Conservation (phyloP, 2,329 filamentous ascomycete genomes). For the Venturiaceae sp. region DNA sequence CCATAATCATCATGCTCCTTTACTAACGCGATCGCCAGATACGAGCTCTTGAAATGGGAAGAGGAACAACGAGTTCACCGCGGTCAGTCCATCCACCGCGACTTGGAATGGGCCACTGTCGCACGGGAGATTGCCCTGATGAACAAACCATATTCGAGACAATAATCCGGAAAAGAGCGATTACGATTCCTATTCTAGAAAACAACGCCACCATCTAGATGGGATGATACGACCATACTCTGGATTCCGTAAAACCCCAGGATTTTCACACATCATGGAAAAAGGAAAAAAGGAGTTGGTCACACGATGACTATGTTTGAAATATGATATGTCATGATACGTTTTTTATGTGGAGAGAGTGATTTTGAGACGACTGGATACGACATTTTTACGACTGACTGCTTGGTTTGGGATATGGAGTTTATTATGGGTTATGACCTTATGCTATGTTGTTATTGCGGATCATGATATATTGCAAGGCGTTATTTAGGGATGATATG, state of each 20-base stretch:
- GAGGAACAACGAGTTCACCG: conserved; percentile 57
- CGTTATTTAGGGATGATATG: not conserved
- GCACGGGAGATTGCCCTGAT: conserved; percentile 85
- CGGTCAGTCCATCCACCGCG: conserved; percentile 51
- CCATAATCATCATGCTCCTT: not conserved
- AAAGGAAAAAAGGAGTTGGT: not conserved
- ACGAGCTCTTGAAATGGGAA: conserved; percentile 95
- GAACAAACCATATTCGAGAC: conserved; percentile 87
- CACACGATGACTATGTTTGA: not conserved
- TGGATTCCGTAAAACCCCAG: not conserved
- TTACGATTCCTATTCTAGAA: not conserved
- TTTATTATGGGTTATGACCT: not conserved
- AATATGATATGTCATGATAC: not conserved
- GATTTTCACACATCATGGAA: not conserved
- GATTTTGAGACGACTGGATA: conserved; percentile 1
- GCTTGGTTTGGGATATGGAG: not conserved
- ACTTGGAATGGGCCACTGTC: conserved; percentile 86
- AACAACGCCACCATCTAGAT: not conserved
- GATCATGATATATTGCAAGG: not conserved
- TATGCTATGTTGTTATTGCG: not conserved
- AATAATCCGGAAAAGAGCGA: conserved; percentile 12
- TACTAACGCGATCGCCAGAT: conserved; percentile 24
- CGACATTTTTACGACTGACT: not conserved
- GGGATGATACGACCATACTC: not conserved
- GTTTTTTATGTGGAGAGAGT: not conserved